These are phyloP conservation scores for Naumovozyma baii DNA, from an alignment of 805 yeast species.

Conservation along the genomic window DNA sequence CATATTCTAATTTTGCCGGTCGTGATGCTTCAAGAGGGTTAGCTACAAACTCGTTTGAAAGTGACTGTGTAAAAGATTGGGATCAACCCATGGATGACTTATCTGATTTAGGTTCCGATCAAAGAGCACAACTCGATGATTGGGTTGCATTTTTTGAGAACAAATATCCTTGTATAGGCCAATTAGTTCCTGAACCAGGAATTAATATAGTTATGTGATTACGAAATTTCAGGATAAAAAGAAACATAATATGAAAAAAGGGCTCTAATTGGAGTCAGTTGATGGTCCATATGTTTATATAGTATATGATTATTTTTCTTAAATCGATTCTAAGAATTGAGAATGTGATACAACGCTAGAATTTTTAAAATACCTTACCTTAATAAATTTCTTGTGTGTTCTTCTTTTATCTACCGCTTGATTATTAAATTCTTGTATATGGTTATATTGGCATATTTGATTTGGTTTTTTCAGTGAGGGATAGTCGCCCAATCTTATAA, in stretches of 20 bases:
- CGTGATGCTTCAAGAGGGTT: conserved; percentile 91
- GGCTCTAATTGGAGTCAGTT: no score
- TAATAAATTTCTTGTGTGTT: background rate
- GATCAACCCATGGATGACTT: conserved; percentile 73
- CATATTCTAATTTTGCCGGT: conserved; percentile 90
- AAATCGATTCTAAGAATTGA: background rate
- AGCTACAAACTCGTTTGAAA: conserved; percentile 79
- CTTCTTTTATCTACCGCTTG: no score
- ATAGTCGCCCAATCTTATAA: conserved; percentile 14
- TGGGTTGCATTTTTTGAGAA: conserved; percentile 79
- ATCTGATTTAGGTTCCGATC: conserved; percentile 48
- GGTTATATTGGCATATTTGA: no score
- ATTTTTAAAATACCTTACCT: background rate
- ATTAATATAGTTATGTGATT: conserved; percentile 12
- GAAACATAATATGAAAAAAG: no score
- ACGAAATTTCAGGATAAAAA: background rate
- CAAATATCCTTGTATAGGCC: conserved; percentile 78
- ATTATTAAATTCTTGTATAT: no score
- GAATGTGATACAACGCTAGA: background rate
- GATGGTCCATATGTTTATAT: no score
- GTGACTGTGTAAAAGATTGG: conserved; percentile 51
- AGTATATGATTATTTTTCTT: no score
- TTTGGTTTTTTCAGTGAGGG: conserved; percentile 6
- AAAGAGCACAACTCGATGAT: conserved; percentile 57
- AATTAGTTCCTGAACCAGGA: conserved; percentile 40